Conservation (phyloP, 306 rosid genomes). For the Trichosanthes truncata region DNA sequence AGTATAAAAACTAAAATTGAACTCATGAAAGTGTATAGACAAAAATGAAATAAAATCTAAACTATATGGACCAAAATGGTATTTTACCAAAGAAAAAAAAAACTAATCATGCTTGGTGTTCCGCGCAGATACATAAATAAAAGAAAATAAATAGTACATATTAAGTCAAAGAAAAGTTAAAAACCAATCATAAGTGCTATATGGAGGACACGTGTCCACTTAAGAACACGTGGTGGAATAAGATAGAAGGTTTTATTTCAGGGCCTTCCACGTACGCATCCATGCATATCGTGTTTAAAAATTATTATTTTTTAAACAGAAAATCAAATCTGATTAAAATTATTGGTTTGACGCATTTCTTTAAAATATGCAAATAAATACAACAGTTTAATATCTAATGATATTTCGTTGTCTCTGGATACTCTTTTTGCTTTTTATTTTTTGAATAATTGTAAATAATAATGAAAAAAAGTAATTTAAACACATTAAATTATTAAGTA, state of each 20-base stretch:
- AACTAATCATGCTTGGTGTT: not conserved
- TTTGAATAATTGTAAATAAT: not conserved
- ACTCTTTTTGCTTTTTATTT: not conserved
- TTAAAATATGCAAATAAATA: not conserved
- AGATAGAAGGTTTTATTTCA: not conserved
- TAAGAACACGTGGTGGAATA: not conserved
- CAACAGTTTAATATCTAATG: constrained; percentile 1
- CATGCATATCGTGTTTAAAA: not conserved
- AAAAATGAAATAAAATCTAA: too few relatives aligned
- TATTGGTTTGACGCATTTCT: not conserved
- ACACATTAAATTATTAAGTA: not conserved
- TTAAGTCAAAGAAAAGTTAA: not conserved
- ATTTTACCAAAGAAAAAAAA: not conserved
- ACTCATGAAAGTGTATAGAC: too few relatives aligned
- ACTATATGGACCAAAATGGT: too few relatives aligned
- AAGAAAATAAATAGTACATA: not conserved
- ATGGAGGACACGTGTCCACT: not conserved
- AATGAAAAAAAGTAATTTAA: not conserved
- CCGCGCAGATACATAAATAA: not conserved
- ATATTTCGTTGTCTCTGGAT: not conserved
- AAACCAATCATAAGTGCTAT: not conserved
- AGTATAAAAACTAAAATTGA: too few relatives aligned
- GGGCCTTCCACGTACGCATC: constrained; percentile 2
- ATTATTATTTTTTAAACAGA: not conserved
- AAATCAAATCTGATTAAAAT: not conserved